Percentiles rank a stretch among this genome's conserved stretches.
These are phyloP conservation scores for Auriscalpium microsporum DNA, from an alignment of 768 basidiomycete species.

Conservation along the genomic window DNA sequence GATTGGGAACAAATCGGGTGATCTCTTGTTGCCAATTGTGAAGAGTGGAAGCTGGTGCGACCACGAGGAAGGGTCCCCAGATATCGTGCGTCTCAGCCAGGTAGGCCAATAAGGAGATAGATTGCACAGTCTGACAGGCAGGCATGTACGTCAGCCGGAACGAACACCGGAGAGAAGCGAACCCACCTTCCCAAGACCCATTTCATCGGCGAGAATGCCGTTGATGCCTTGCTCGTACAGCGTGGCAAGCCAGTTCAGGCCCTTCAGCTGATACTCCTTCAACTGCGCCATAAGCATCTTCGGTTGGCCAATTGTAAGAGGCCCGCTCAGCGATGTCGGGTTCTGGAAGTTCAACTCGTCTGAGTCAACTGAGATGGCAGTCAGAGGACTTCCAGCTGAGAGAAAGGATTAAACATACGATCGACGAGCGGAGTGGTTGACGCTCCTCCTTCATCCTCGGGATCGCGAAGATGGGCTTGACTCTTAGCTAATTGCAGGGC, in stretches of 20 bases:
- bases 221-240: conserved; percentile 99
- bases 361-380: conserved; percentile 59
- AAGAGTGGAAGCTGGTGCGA: conserved; percentile 92
- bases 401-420: conserved; percentile 37
- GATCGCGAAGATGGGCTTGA: conserved; percentile 35
- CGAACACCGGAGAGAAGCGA: not conserved
- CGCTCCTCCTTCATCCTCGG: conserved; percentile 26
- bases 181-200: conserved; percentile 84
- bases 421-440: conserved; percentile 53
- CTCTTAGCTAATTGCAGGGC: conserved; percentile 60
- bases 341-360: conserved; percentile 99
- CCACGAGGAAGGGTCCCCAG: conserved; percentile 98
- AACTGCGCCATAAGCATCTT: conserved; percentile 93
- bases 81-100: conserved; percentile 96
- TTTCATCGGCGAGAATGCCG: conserved; percentile 97
- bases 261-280: conserved; percentile 98
- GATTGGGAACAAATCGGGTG: conserved; percentile 85
- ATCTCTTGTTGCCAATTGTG: conserved; percentile 99
- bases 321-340: conserved; percentile 81
- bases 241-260: conserved; percentile 95
- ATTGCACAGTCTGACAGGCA: conserved; percentile 80
- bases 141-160: not conserved
- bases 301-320: conserved; percentile 82
- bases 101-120: conserved; percentile 91
- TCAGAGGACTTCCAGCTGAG: not conserved